phyloP scores from a whole-genome alignment of 2,329 filamentous ascomycete genomes.

The Ceratocystis harringtonii region DNA sequence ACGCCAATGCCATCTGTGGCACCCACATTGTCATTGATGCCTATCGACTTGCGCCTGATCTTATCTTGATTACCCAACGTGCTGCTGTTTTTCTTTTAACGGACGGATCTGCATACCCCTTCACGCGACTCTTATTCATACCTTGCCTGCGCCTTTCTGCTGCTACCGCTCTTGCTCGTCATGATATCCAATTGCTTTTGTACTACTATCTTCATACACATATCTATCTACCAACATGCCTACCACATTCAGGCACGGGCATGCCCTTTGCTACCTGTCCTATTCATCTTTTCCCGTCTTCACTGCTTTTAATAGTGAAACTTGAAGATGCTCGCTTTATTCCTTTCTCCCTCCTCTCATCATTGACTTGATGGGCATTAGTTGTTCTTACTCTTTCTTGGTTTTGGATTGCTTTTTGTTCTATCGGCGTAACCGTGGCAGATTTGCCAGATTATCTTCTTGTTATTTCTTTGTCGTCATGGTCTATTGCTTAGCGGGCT shows the following conservation, averaged over 20 bases:
- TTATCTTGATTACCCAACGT: background rate
- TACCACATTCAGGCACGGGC: no score
- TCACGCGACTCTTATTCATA: background rate
- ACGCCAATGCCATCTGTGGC: no score
- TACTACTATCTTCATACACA: slow-evolving; percentile 12
- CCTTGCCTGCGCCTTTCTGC: background rate
- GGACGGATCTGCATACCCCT: background rate
- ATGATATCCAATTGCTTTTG: slow-evolving; percentile 12
- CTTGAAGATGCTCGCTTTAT: background rate
- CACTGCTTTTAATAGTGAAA: background rate
- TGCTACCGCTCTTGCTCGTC: slow-evolving; percentile 4
- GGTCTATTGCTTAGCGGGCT: slow-evolving; percentile 3
- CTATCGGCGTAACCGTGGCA: background rate
- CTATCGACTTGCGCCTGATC: background rate
- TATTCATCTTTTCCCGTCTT: background rate
- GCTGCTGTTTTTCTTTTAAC: background rate
- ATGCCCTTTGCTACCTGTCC: no score
- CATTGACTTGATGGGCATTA: background rate
- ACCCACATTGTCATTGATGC: no score
- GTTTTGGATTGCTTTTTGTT: background rate
- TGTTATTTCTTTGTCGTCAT: background rate
- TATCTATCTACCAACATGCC: no score
- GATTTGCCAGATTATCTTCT: background rate
- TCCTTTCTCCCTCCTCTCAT: background rate
- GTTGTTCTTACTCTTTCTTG: background rate